Base-by-base conservation (phyloP, 2,329 filamentous ascomycete genomes). In the Penicillium sp. region DNA sequence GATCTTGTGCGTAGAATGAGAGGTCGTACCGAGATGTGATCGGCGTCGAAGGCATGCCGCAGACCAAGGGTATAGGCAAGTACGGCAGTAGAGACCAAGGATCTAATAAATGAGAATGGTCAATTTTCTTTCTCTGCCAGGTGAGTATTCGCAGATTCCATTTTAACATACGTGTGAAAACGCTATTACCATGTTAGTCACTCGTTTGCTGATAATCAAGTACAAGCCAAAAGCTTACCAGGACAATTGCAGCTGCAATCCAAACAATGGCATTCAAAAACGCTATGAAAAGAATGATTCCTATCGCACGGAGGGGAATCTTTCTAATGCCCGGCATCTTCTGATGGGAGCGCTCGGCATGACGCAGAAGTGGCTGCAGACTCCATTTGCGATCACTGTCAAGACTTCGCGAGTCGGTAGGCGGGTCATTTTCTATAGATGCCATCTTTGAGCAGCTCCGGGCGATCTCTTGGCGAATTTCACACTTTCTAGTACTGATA, bases 11-110 rank as follows among this genome's bases (percentile, higher is more conserved):
- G 14, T 18, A 26, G 23, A 18, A 43, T n/a, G 3, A 10, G 26
- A 5, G 23, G 23, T 24, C 66, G 36, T 72, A 82, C 80, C 36
- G 85, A 86, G 60, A 90, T 90, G 69, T 97, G 94, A 74, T 97
- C 93, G n/a, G 93, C 94, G 68, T 97, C 94, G 40, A 97, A 85
- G n/a, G 93, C 93, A 79, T 97, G 93, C 37, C 93, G 88, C 11
- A 97, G 83, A 2, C 93, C 93, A 10, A 97, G 83, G 0, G 91
- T 91, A 73, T 95, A 97, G 23, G 92, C 87, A 1, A 97, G 83
- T 2, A 92, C 86, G 1, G 92, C 91, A 2, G 92, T 88, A 2
- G 89, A 89, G 46, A 92, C 85, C 58, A 97, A 82, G 0, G 81
- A 77, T 0, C 81, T 83, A 55, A 26, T 16, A 14, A 5, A n/a